Evolutionary conservation across 805 yeast species (phyloP), one percentile per base, ranked within the genome.

Genomic region (Candida argentea): DNA sequence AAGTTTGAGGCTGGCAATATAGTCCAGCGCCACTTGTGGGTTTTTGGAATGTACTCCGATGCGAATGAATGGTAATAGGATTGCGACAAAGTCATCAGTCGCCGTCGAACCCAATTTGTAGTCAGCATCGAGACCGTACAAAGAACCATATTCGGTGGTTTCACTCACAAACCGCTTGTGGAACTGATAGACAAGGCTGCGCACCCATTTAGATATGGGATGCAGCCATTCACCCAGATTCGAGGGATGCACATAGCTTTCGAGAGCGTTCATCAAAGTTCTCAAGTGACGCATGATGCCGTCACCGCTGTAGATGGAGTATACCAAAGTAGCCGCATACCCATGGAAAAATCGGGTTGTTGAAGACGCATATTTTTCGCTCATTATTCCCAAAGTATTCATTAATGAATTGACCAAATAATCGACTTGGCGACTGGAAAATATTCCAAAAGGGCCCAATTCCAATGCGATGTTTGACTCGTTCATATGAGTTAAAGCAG

Each of bases 161-260:
- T 79, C 87, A 29, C 61, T 52, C 28, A 64, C 55, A 21, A 47
- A 56, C 42, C 93, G 62, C 29, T 69, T 67, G 43, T 76, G 84
- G 33, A 73, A 75, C 37, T 69, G 69, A 27, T 65, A 60, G 1
- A 76, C 67, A 29, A 84, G 55, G 24, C 73, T 67, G 35, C 68
- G 65, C n/a, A 81, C 57, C 16, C 82, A 66, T 32, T 71, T 71
- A 1, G 93, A 66, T 17, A 89, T 69, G 4, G 76, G 58, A 16
- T 67, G 52, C 1, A 94, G 70, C 96, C 97, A 87, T n/a, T 67
- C 66, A 0, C 95, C 97, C n/a, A 65, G 52, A 48, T 87, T 87
- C 0, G 97, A 86, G 5, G 98, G 98, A 50, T 91, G 96, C 3
- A 76, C 76, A 52, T 78, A 83, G 12, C 95, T 82, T 36, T 72